These are phyloP conservation scores for Phaeomoniella chlamydospora DNA, from an alignment of 2,329 filamentous ascomycete genomes.

Conservation along the genomic window DNA sequence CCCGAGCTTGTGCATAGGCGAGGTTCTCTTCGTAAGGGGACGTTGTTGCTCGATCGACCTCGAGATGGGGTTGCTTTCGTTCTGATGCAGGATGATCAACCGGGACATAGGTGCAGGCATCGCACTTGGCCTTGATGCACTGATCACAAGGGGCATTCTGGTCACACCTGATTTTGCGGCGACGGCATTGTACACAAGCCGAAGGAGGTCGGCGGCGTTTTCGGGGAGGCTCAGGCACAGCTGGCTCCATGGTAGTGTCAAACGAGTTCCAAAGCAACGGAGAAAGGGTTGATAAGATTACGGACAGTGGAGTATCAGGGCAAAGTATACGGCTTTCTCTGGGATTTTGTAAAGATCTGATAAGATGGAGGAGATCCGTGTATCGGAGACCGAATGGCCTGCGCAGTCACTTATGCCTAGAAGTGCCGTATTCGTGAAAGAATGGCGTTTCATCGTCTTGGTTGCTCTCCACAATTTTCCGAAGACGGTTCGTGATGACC, in stretches of 20 bases:
- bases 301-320: background rate
- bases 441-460: too few relatives aligned
- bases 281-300: background rate
- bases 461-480: too few relatives aligned
- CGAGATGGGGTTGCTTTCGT: constrained; percentile 2
- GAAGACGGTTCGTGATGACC: too few relatives aligned
- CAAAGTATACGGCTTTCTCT: background rate
- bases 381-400: too few relatives aligned
- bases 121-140: constrained; percentile 41
- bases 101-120: constrained; percentile 37
- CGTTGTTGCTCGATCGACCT: background rate
- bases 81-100: constrained; percentile 8
- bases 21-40: background rate
- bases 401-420: too few relatives aligned
- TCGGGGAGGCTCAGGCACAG: constrained; percentile 19
- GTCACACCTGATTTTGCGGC: constrained; percentile 48
- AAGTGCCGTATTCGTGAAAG: too few relatives aligned
- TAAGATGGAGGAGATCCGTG: too few relatives aligned
- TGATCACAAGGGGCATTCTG: constrained; percentile 44
- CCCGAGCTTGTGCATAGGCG: constrained; percentile 3
- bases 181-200: constrained; percentile 23
- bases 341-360: background rate
- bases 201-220: constrained; percentile 30
- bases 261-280: background rate
- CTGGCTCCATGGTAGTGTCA: constrained; percentile 8